Evolutionary conservation across 768 basidiomycete species (phyloP), one percentile per base, ranked within the genome.

Genomic region (Naganishia kalamii): DNA sequence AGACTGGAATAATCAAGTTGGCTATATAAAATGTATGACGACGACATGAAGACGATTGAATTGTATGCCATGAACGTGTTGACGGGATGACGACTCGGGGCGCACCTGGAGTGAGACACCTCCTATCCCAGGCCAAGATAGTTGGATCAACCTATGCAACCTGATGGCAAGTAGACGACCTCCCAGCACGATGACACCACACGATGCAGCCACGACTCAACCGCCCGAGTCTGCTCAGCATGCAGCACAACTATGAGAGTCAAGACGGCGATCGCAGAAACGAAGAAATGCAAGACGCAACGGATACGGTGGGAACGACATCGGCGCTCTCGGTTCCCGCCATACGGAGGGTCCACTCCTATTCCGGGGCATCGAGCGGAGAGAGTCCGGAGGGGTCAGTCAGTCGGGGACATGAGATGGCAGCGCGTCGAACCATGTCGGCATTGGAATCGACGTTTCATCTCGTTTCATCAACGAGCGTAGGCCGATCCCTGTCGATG

Each of bases 201-300:
- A 11, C 43, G 43, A 44, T 44, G 43, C 43, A 44, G 23, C 35
- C 54, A 17, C 54, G 54, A 3, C 54, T 57, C 7, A 57, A 57
- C 35, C 54, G 54, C 37, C 54, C 54, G 35, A 57, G 54, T 57
- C 35, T 57, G 54, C 35, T 57, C 29, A 57, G 54, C 32, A 57
- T 57, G 54, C 54, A 57, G 35, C 54, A 57, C 54, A 57, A 57
- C 54, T 57, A 57, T 35, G 54, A 57, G 32, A 52, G 51, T 35
- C 54, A 57, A 25, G 54, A 57, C 35, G 54, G 54, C 10, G 54
- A 11, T 6, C 6, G 21, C 17, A 17, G 8, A n/a, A 11, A 57
- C 33, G 54, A 37, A 2, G 30, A 52, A 10, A 19, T 21, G 37
- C 8, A 35, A 23, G 21, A 19, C 21, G n/a, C 5, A 15, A 5